Evolutionary conservation across 2,329 filamentous ascomycete genomes (phyloP).

Genomic region (Fusarium aywerte): DNA sequence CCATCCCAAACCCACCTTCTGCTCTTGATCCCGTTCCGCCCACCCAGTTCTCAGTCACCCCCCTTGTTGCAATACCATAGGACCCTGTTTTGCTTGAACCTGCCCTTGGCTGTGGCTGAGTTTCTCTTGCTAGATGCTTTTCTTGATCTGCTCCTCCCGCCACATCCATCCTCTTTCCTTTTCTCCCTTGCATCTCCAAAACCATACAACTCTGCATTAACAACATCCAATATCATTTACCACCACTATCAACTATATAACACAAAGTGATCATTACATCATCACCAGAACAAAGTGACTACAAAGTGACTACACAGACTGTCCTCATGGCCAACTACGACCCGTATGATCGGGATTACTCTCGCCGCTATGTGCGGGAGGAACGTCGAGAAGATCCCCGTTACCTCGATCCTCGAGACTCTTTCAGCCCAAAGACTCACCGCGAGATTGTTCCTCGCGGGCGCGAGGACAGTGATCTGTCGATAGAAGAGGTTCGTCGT

Average conservation of each 20-base stretch:
- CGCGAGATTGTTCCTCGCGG: constrained; percentile 67
- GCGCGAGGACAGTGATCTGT: constrained; percentile 78
- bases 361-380: constrained; percentile 64
- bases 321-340: constrained; percentile 61
- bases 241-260: neutral
- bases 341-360: constrained; percentile 63
- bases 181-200: constrained; percentile 23
- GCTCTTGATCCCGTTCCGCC: constrained; percentile 3
- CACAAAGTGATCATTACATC: constrained; percentile 1
- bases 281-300: constrained; percentile 5
- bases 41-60: constrained; percentile 2
- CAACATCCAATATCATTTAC: neutral
- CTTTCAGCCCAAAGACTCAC: constrained; percentile 57
- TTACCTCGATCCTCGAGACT: constrained; percentile 64
- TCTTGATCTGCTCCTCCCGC: constrained; percentile 20
- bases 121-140: constrained; percentile 19
- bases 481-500: constrained; percentile 83
- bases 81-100: constrained; percentile 38
- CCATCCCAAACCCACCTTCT: constrained; percentile 28
- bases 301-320: constrained; percentile 10
- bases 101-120: constrained; percentile 27
- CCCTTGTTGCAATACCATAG: constrained; percentile 31
- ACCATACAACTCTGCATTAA: constrained; percentile 5
- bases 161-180: constrained; percentile 24
- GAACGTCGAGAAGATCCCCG: constrained; percentile 64